Evolutionary conservation across 1,284 basidiomycete genomes (phyloP), one percentile per base, ranked within the genome.

Genomic region (Naganishia sp.): DNA sequence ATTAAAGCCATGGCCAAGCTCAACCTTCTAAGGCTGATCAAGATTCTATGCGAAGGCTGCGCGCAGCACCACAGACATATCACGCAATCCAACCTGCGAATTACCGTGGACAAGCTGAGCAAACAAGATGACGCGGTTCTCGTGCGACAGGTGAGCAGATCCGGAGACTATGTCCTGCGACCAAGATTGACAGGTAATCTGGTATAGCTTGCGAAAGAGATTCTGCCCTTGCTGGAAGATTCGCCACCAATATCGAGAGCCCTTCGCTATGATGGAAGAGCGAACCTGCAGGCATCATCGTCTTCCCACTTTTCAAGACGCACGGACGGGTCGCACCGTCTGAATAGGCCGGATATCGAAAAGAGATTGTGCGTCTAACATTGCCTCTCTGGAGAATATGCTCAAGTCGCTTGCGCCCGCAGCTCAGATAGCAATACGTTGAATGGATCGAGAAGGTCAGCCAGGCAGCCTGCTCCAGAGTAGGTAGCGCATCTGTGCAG

Each of bases 31-130:
- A 87, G 91, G 66, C 87, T 98, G 67, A 84, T 94, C 44, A 87
- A 89, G 69, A 85, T 89, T 0, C 87, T 94, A 1, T 94, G 90
- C 79, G 95, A 98, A 71, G 86, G 88, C 6, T 90, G 92, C 71
- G 91, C 91, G 0, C 91, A 93, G 73, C 85, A 89, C n/a, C 85
- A 86, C 1, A 85, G 87, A 70, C 82, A 94, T 49, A 89, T 94
- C 21, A 86, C 90, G 73, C 84, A 86, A 56, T 94, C 89, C 74
- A 88, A 88, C 0, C 81, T 96, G 49, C 83, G 88, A 64, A 86
- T 86, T 23, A 87, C 92, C 15, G 90, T 96, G 63, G 85, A 86
- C 70, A 85, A 85, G 68, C 81, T 95, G 63, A 90, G 90, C 73
- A 84, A 86, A 70, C 86, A 88, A 55, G 94, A 96, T 75, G 87